Evolutionary conservation across 2,329 filamentous ascomycete species (phyloP), one percentile per base, ranked within the genome.

Genomic region (Endothia cerciana): DNA sequence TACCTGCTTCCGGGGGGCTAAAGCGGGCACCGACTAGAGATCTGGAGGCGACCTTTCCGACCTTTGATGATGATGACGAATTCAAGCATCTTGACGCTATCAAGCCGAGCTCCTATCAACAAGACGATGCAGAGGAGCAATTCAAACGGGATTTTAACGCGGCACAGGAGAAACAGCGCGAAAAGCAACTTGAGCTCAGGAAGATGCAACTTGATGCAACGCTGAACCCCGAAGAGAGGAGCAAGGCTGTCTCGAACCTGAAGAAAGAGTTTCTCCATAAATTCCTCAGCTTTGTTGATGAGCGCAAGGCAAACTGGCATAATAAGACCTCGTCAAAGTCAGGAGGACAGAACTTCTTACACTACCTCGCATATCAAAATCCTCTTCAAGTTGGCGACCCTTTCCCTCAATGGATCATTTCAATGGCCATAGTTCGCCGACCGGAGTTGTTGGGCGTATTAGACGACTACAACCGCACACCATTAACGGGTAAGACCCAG

Each of bases 401-500:
- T 3, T 59, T 28, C 28, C 56, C 56, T 25, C 33, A 17, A 13
- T 59, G 17, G n/a, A 4, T 59, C 6, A n/a, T 59, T 7, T 25
- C 10, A 28, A 15, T 43, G 17, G 56, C 33, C 19, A n/a, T 22
- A 7, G 36, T 17, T 17, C 33, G 38, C n/a, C 56, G 38, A 15
- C 56, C 56, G 38, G 56, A 59, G 3, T n/a, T 59, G 15, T 43
- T 59, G 56, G 56, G 38, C 4, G 56, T 22, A 5, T 11, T 43
- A 8, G 56, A 59, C 25, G 22, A 11, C 8, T 43, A 59, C 11
- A 17, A n/a, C 8, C 56, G 56, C 19, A 41, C 56, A 59, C 56
- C 56, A 7, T 41, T 59, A 36, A 59, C 56, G 22, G 56, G 56
- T 59, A 59, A n/a, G n/a, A 6, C 56, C n/a, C 8, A n/a, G n/a